Evolutionary conservation across 2,329 filamentous ascomycete species (phyloP), one percentile per base, ranked within the genome.

Genomic region (Paraphoma sp.): DNA sequence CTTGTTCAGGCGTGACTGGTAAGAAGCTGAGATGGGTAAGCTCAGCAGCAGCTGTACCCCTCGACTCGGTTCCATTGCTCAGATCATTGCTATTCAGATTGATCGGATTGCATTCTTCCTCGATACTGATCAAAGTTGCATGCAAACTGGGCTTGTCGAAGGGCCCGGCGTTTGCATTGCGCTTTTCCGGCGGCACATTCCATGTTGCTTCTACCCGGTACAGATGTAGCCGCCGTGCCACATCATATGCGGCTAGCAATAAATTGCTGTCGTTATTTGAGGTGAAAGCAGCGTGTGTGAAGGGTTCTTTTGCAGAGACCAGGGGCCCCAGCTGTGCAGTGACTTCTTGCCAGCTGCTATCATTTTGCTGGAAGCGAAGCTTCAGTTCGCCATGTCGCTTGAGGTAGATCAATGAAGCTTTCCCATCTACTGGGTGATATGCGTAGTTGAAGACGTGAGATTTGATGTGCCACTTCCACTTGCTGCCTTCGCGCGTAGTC

Each of bases 11-110:
- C 7, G 87, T 82, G 10, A 86, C 84, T 1, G 91, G 88, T 33
- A 96, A 78, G 48, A 96, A 84, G 63, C 92, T 88, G 9, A 97
- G 78, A 62, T 90, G 88, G 1, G 91, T 93, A 6, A 97, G 71
- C 68, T 70, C 73, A 30, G 65, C 72, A 45, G 75, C 69, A 53
- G 72, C 63, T 18, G 61, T 58, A 5, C 67, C 61, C 57, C 64
- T 65, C 45, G 69, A 59, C 54, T 67, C 65, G 44, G 61, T 53
- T 33, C 59, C 66, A 36, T 59, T 63, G 16, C 59, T 65, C 12
- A 73, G 45, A 23, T 73, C 70, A 16, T 57, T 63, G 14, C 54
- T 62, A n/a, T 59, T 54, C 31, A 71, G 65, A 4, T 60, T 63
- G 10, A 60, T n/a, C 8, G 74, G 75, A 48, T 64, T 66, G 42